Percentiles rank a stretch among this genome's conserved stretches.
Conservation (phyloP, 495 filamentous ascomycete species). For the Trichoderma virens region DNA sequence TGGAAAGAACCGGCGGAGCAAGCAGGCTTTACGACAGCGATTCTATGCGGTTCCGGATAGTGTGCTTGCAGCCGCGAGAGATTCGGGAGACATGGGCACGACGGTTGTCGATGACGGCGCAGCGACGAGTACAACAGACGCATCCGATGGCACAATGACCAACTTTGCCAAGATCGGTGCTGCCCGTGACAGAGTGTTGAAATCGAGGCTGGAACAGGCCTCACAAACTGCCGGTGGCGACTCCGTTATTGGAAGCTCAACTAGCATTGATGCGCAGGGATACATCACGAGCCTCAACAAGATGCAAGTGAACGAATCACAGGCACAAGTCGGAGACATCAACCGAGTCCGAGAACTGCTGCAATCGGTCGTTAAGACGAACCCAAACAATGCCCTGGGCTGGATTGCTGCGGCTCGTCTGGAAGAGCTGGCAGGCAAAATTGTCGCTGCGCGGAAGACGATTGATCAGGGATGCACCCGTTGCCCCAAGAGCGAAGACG, state of each 20-base stretch:
- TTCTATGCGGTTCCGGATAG: constrained; percentile 98
- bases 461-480: constrained; percentile 81
- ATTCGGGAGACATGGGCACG: constrained; percentile 72
- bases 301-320: constrained; percentile 66
- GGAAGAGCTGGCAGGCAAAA: constrained; percentile 86
- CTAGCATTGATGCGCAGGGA: constrained; percentile 89
- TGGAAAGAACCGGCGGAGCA: constrained; percentile 78
- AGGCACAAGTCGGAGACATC: constrained; percentile 85
- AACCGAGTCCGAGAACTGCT: constrained; percentile 90
- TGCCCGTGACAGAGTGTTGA: constrained; percentile 85
- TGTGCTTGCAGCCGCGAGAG: constrained; percentile 79
- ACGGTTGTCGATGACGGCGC: constrained; percentile 71
- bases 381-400: constrained; percentile 88
- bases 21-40: constrained; percentile 71
- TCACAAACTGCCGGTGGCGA: constrained; percentile 58
- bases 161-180: constrained; percentile 98
- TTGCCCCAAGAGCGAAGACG: constrained; percentile 90
- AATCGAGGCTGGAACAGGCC: constrained; percentile 85
- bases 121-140: constrained; percentile 39
- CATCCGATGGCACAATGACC: constrained; percentile 77
- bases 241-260: constrained; percentile 74
- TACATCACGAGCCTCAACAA: constrained; percentile 87
- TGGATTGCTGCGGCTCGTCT: constrained; percentile 93
- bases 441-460: constrained; percentile 73
- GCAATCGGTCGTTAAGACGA: constrained; percentile 91